Evolutionary conservation across 345 rosid species (phyloP).

Genomic region (Lumnitzera littorea): DNA sequence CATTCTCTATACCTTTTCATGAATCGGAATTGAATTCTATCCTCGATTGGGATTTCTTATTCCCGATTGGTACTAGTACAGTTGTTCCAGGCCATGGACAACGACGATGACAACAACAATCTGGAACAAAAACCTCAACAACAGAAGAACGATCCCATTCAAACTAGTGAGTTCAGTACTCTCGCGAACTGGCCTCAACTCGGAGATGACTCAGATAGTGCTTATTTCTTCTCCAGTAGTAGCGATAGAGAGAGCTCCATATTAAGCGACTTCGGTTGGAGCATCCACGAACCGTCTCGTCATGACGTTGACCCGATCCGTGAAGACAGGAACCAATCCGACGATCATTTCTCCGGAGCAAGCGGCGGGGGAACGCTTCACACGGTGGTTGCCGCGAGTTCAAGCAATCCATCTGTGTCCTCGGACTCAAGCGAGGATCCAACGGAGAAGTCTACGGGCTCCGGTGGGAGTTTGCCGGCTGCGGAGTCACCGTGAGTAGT

Average conservation of each 20-base stretch:
- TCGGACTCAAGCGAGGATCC: slow-evolving; percentile 88
- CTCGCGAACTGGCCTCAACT: slow-evolving; percentile 28
- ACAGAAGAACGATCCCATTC: slow-evolving; percentile 30
- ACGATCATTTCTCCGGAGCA: slow-evolving; percentile 1
- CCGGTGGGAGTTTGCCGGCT: slow-evolving; percentile 50
- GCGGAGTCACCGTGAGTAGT: slow-evolving; percentile 83
- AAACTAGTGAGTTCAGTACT: slow-evolving; percentile 17
- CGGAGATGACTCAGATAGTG: slow-evolving; percentile 33
- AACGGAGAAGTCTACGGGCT: slow-evolving; percentile 68
- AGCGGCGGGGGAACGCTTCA: slow-evolving; percentile 10
- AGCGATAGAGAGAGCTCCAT: slow-evolving; percentile 33
- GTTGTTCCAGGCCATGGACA: slow-evolving; percentile 3
- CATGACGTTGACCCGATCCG: neutral
- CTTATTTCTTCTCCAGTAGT: slow-evolving; percentile 34
- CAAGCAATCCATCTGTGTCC: slow-evolving; percentile 55
- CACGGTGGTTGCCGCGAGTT: slow-evolving; percentile 24
- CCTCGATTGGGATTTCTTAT: neutral
- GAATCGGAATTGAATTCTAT: neutral
- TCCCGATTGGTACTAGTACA: too few relatives aligned
- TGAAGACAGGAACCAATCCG: neutral
- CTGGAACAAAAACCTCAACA: too few relatives aligned
- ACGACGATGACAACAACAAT: neutral
- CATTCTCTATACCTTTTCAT: neutral
- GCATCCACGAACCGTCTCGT: slow-evolving; percentile 18
- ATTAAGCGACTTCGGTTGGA: slow-evolving; percentile 70